phyloP scores from a whole-genome alignment of 2,329 filamentous ascomycete species.

The Chlorencoelia australis region DNA sequence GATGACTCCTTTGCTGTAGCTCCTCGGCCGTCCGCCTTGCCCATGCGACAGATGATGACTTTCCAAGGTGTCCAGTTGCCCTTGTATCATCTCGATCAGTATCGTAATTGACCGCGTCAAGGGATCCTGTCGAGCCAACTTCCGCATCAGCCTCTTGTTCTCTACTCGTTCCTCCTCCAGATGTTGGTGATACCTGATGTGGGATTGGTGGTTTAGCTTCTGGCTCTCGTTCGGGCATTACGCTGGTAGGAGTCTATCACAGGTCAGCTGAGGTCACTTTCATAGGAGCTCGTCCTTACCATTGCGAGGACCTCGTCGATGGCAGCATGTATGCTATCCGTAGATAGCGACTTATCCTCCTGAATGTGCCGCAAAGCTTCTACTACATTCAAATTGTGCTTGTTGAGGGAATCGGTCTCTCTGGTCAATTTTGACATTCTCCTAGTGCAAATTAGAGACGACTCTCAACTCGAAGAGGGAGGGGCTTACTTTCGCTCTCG shows the following conservation, averaged over 20 bases:
- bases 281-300: constrained; percentile 13
- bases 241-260: constrained; percentile 5
- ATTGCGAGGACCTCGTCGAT: constrained; percentile 17
- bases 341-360: constrained; percentile 10
- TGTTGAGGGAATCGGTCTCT: constrained; percentile 10
- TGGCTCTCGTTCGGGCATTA: too few species aligned
- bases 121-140: constrained; percentile 20
- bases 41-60: constrained; percentile 19
- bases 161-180: too few species aligned
- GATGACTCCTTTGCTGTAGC: not conserved
- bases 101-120: constrained; percentile 18
- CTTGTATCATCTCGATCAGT: constrained; percentile 16
- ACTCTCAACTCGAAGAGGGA: not conserved
- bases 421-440: constrained; percentile 14
- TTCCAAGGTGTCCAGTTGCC: constrained; percentile 17
- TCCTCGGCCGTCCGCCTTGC: constrained; percentile 13
- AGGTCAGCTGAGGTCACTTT: too few species aligned
- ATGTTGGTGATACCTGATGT: too few species aligned
- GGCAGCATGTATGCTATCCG: constrained; percentile 12
- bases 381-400: constrained; percentile 13
- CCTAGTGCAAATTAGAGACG: constrained; percentile 10
- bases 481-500: constrained; percentile 18
- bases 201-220: too few species aligned
- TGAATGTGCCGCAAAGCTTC: constrained; percentile 16
- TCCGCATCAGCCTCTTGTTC: constrained; percentile 13